A percentile compares a stretch with the other conserved stretches of the same genome.
Conservation (phyloP, 805 yeast species). For the Kodamaea nitidulidarum region DNA sequence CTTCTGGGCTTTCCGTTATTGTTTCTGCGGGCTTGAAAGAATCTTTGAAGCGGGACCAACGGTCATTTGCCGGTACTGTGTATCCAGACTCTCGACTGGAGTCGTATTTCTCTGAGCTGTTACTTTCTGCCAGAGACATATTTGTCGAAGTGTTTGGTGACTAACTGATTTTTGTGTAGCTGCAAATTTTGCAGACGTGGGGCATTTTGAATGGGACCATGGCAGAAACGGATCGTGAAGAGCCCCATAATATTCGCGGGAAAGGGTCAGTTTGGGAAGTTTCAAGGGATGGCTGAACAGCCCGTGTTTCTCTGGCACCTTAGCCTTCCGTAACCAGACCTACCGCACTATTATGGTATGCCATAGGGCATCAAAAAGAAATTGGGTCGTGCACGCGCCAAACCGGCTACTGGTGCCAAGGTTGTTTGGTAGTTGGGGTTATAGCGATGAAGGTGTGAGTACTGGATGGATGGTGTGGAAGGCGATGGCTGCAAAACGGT, state of each 20-base stretch:
- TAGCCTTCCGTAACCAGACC: too few relatives aligned
- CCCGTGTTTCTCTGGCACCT: too few relatives aligned
- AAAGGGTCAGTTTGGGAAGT: too few relatives aligned
- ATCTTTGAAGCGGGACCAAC: conserved; percentile 23
- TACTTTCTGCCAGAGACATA: not conserved
- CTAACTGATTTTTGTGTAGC: conserved; percentile 6
- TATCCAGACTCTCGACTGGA: conserved; percentile 1
- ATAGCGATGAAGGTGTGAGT: too few relatives aligned
- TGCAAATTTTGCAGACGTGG: conserved; percentile 2
- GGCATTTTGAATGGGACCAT: too few relatives aligned
- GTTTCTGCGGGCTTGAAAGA: conserved; percentile 28
- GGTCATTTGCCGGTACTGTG: not conserved
- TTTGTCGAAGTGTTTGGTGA: not conserved
- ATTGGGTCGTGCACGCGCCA: not conserved
- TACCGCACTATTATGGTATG: too few relatives aligned
- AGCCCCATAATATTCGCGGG: too few relatives aligned
- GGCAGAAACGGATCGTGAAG: too few relatives aligned
- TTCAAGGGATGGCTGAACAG: too few relatives aligned
- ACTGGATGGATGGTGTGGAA: too few relatives aligned
- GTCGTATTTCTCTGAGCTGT: conserved; percentile 3
- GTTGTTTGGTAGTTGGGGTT: not conserved
- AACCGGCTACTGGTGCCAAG: not conserved
- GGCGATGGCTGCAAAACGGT: conserved; percentile 3
- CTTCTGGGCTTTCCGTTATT: conserved; percentile 2
- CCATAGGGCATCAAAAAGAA: not conserved